Evolutionary conservation across 2,329 filamentous ascomycete species (phyloP).

Genomic region (Ambrosiella beaveri): DNA sequence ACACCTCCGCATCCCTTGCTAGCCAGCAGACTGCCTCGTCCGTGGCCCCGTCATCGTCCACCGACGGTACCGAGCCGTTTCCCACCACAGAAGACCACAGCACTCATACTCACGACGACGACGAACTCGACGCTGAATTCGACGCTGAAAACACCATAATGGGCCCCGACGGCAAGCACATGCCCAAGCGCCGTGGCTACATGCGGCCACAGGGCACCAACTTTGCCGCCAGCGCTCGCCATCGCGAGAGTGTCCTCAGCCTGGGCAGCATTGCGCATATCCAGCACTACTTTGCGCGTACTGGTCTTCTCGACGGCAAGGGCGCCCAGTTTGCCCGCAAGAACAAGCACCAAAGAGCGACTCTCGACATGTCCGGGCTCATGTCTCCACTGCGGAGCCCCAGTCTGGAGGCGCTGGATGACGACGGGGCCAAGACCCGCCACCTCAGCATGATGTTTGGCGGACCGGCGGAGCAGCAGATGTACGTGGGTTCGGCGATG

Average conservation of each 20-base stretch:
- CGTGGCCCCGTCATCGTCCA: background rate
- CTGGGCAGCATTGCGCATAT: conserved; percentile 91
- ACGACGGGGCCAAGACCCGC: conserved; percentile 30
- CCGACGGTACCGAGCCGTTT: conserved; percentile 10
- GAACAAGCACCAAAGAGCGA: conserved; percentile 41
- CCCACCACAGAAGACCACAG: conserved; percentile 24
- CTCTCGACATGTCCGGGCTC: conserved; percentile 39
- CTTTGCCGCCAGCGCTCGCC: conserved; percentile 78
- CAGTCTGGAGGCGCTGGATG: conserved; percentile 22
- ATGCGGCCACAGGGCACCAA: conserved; percentile 73
- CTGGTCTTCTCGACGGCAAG: conserved; percentile 82
- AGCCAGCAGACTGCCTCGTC: background rate
- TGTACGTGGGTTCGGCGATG: conserved; percentile 31
- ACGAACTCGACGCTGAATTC: conserved; percentile 23
- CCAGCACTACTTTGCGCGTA: conserved; percentile 95
- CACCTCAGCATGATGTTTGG: conserved; percentile 13
- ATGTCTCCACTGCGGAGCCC: conserved; percentile 19
- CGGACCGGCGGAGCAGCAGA: background rate
- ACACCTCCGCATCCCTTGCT: background rate
- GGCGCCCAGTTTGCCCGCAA: conserved; percentile 69
- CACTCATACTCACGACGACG: conserved; percentile 21
- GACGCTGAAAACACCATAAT: background rate
- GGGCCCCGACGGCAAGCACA: conserved; percentile 2
- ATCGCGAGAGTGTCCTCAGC: conserved; percentile 88
- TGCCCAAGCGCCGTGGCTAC: conserved; percentile 49